Evolutionary conservation across 768 basidiomycete genomes (phyloP), one percentile per base, ranked within the genome.

Genomic region (Cystofilobasidium macerans): DNA sequence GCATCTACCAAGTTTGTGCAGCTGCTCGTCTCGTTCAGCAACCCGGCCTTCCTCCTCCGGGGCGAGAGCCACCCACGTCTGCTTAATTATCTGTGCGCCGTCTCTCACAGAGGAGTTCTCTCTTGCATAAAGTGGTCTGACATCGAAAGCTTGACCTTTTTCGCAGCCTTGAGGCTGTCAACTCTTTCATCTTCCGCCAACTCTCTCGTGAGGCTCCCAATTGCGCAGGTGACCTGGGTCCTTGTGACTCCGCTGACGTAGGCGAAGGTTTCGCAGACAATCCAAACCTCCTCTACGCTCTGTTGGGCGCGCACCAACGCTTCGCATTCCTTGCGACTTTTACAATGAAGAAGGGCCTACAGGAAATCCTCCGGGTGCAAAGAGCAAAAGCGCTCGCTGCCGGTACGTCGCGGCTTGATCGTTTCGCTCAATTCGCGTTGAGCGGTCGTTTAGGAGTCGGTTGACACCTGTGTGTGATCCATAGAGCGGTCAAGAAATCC

Each of bases 51-150:
- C 76, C 78, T 98, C 38, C 77, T 99, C 24, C 85, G 88, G 3
- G 95, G 98, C 69, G 95, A 97, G 76, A 90, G 93, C 9, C 91
- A 97, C 73, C 95, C 95, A 1, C 79, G 95, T 68, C 77, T 97
- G 35, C 81, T 97, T 36, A 98, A 88, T 77, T 95, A 90, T 75
- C 86, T 92, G 89, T 89, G 69, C 68, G 83, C 75, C 64, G 60
- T 24, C 3, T 33, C 8, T 18, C 30, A 63, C 22, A 40, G 59
- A 38, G 40, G 26, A 28, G 32, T 51, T 11, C 45, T 18, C n/a
- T n/a, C n/a, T n/a, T n/a, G n/a, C n/a, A n/a, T n/a, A n/a, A n/a
- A n/a, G n/a, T n/a, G n/a, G n/a, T n/a, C n/a, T n/a, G n/a, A n/a
- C n/a, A 56, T 20, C 69, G 91, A 89, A 51, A 14, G 48, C 7